Evolutionary conservation across 768 basidiomycete genomes (phyloP).

Genomic region (Boletus reticuloceps): DNA sequence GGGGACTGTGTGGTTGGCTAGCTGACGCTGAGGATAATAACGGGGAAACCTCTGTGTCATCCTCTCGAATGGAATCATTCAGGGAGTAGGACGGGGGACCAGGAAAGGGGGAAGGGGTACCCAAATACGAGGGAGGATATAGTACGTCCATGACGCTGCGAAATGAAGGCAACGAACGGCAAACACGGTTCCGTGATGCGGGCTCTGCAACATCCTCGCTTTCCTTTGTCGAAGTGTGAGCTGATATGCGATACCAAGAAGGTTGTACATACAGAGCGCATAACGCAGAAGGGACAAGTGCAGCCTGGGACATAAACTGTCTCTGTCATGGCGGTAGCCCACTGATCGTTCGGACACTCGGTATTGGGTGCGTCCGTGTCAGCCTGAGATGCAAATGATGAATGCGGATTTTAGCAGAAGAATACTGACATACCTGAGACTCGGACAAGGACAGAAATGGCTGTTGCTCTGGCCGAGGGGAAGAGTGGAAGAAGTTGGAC

Average conservation of each 20-base stretch:
- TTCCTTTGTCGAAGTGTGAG: conserved; percentile 15
- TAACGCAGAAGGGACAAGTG: not conserved
- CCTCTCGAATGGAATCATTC: not conserved
- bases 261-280: conserved; percentile 1
- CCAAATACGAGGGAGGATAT: conserved; percentile 24
- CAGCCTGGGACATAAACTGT: not conserved
- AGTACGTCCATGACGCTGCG: conserved; percentile 25
- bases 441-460: not conserved
- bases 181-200: not conserved
- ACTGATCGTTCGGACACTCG: not conserved
- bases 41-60: not conserved
- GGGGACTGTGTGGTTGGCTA: not conserved
- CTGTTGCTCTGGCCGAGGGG: not conserved
- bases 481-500: conserved; percentile 5
- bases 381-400: not conserved
- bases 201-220: not conserved
- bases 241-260: not conserved
- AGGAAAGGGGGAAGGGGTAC: conserved; percentile 1
- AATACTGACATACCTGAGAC: not conserved
- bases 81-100: conserved; percentile 23
- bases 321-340: not conserved
- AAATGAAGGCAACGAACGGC: conserved; percentile 15
- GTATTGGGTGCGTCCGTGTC: not conserved
- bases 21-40: not conserved
- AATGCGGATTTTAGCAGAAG: not conserved